A percentile compares a stretch with the other conserved stretches of the same genome.
These are phyloP conservation scores for Iberis amara DNA, from an alignment of 441 rosid genomes.

Conservation along the genomic window DNA sequence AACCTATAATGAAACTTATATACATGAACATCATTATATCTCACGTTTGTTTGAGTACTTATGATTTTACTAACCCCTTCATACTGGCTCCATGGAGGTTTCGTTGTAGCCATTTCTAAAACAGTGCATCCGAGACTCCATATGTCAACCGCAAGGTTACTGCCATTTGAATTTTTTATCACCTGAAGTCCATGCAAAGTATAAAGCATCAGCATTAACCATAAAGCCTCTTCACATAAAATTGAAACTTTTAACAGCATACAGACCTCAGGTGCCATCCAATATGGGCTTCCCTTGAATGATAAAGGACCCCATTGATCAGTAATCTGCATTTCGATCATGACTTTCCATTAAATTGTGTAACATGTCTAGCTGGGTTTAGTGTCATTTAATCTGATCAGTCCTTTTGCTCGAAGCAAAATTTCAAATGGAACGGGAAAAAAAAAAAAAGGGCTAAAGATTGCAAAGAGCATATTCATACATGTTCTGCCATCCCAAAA, in stretches of 20 bases:
- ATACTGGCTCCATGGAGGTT: slow-evolving; percentile 70
- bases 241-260: slow-evolving; percentile 11
- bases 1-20: slow-evolving; percentile 33
- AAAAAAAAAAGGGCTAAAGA: slow-evolving; percentile 1
- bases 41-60: neutral
- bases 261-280: slow-evolving; percentile 99
- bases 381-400: neutral
- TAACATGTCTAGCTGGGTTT: slow-evolving; percentile 7
- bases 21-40: slow-evolving; percentile 13
- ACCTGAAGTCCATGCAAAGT: slow-evolving; percentile 25
- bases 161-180: slow-evolving; percentile 49
- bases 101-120: slow-evolving; percentile 62
- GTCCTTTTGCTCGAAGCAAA: neutral
- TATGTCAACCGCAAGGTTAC: slow-evolving; percentile 53
- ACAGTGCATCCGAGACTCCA: slow-evolving; percentile 70
- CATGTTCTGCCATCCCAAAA: slow-evolving; percentile 99
- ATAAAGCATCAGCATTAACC: slow-evolving; percentile 21
- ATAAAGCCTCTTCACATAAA: slow-evolving; percentile 15
- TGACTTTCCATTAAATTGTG: slow-evolving; percentile 21
- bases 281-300: slow-evolving; percentile 95
- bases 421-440: neutral
- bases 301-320: slow-evolving; percentile 93
- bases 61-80: slow-evolving; percentile 59
- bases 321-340: slow-evolving; percentile 57
- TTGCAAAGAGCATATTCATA: slow-evolving; percentile 32